Evolutionary conservation across 371 early-diverging fungal species (phyloP), one percentile per base, ranked within the genome.

Genomic region (Circinella umbellata): DNA sequence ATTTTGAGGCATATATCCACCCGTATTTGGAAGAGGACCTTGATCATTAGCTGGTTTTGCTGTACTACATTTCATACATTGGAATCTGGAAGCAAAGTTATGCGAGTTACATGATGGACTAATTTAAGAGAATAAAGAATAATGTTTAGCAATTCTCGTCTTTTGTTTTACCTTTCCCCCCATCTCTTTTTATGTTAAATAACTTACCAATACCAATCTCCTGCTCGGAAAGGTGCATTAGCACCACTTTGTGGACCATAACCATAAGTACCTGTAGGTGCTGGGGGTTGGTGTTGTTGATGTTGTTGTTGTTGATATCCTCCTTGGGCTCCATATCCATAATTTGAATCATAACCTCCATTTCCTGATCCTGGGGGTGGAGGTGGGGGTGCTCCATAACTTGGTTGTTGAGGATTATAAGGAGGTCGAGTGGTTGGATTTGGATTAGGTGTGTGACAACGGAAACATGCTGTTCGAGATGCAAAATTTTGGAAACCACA

Each of bases 401-500:
- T 47, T n/a, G 42, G 63, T 8, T 69, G 59, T 6, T 18, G 10
- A 9, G 46, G 69, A 17, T 48, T 57, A 36, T 63, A 55, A 34
- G 64, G 64, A n/a, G 65, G 71, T 34, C 63, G 63, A 27, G 53
- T 71, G 13, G 67, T 51, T 49, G 73, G 70, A 47, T 70, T 75
- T 5, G 81, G 89, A 49, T 87, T 84, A 13, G 85, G 79, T 4
- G 89, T 82, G 55, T 83, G 83, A 66, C 91, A 91, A 14, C 82
- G 77, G 72, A 86, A 78, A 64, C 91, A 91, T 36, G 77, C 75
- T 8, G 81, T 81, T 55, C 91, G 85, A 6, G 89, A 88, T 2
- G 92, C 92, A 78, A 92, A 94, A 74, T 94, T 94, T 66, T 91
- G 91, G 76, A 90, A 93, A 17, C 81, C 75, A 75, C 94, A 94